phyloP scores from a whole-genome alignment of 2,329 filamentous ascomycete species.

The Clarireedia sp. region DNA sequence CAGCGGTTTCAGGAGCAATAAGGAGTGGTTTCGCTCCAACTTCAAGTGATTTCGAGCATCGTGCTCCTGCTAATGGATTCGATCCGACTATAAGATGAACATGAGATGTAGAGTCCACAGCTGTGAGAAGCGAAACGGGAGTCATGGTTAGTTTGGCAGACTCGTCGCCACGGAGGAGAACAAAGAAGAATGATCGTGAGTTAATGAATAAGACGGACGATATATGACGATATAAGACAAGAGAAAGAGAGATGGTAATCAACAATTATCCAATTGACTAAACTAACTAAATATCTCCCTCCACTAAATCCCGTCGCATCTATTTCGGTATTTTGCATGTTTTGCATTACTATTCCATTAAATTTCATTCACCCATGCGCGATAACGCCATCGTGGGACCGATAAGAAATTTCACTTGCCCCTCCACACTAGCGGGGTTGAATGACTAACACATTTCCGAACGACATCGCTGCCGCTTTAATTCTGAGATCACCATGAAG shows the following conservation, averaged over 20 bases:
- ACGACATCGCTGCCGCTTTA: too few relatives aligned
- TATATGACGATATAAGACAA: background rate
- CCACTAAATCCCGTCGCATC: background rate
- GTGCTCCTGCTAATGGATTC: slow-evolving; percentile 77
- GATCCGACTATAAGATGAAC: slow-evolving; percentile 81
- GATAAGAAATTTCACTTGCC: slow-evolving; percentile 11
- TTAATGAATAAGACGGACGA: background rate
- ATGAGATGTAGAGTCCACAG: slow-evolving; percentile 60
- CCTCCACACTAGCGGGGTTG: background rate
- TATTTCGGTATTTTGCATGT: background rate
- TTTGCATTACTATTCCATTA: background rate
- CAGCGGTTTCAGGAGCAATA: slow-evolving; percentile 59
- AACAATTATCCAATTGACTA: background rate
- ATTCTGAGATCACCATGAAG: too few relatives aligned
- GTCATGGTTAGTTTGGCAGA: slow-evolving; percentile 13
- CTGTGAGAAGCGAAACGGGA: slow-evolving; percentile 54
- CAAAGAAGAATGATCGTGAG: background rate
- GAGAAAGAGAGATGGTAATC: background rate
- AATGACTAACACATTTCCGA: too few relatives aligned
- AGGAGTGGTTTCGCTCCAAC: slow-evolving; percentile 77
- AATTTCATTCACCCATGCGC: background rate
- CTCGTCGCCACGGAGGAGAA: background rate
- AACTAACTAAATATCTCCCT: background rate
- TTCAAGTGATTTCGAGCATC: slow-evolving; percentile 71
- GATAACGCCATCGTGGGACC: slow-evolving; percentile 7